Evolutionary conservation across 2,329 filamentous ascomycete species (phyloP).

Genomic region (Verticillium nubilum): DNA sequence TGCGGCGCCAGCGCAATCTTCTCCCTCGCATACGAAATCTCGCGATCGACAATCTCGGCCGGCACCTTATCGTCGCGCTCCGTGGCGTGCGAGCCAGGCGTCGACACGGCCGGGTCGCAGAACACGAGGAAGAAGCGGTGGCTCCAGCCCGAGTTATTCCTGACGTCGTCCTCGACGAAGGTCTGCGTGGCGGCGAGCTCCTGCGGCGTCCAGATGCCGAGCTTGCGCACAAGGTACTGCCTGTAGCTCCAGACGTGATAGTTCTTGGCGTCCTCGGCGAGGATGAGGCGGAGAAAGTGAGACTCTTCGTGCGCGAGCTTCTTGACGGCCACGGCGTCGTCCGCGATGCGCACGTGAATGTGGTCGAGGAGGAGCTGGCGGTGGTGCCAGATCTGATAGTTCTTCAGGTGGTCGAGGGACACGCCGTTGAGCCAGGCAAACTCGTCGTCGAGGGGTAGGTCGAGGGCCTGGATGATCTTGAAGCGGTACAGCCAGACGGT

Average conservation of each 20-base stretch:
- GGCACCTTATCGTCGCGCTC: slow-evolving; percentile 53
- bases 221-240: slow-evolving; percentile 60
- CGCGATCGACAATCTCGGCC: slow-evolving; percentile 61
- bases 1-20: slow-evolving; percentile 79
- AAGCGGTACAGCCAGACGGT: slow-evolving; percentile 98
- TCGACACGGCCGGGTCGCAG: slow-evolving; percentile 48
- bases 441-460: slow-evolving; percentile 63
- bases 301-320: slow-evolving; percentile 60
- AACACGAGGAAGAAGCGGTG: slow-evolving; percentile 95
- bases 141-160: slow-evolving; percentile 97
- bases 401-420: slow-evolving; percentile 82
- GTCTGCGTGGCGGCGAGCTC: slow-evolving; percentile 68
- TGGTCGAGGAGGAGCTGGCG: slow-evolving; percentile 60
- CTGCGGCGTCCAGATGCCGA: slow-evolving; percentile 65
- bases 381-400: slow-evolving; percentile 96
- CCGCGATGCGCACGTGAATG: slow-evolving; percentile 54
- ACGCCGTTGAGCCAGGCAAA: slow-evolving; percentile 81
- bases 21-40: slow-evolving; percentile 67
- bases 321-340: slow-evolving; percentile 47
- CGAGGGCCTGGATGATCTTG: slow-evolving; percentile 64
- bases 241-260: slow-evolving; percentile 98
- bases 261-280: slow-evolving; percentile 86
- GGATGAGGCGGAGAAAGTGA: slow-evolving; percentile 73
- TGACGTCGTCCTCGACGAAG: slow-evolving; percentile 73
- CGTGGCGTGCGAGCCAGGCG: slow-evolving; percentile 40